Base-by-base conservation (phyloP, 768 basidiomycete species). In the Kwoniella heveanensis region DNA sequence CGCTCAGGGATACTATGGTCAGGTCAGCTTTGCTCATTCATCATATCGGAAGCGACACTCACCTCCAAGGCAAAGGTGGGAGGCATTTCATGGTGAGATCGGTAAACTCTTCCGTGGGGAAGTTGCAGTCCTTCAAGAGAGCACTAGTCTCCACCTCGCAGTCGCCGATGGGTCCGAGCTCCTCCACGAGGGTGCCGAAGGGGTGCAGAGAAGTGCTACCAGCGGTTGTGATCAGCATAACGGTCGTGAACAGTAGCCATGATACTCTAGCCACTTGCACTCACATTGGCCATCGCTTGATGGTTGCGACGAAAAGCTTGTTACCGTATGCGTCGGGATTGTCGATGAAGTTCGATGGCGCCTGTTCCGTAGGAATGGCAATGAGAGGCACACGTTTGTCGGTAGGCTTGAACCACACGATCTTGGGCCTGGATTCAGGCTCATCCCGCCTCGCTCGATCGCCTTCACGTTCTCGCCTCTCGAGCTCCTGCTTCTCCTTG, bases 401-500 rank as follows among this genome's bases (percentile, higher is more conserved):
- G 26, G 95, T 97, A 3, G 96, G 96, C 82, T 97, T 95, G 85
- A 99, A 98, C 96, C 96, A 99, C 50, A 99, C 94, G 68, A 99
- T 99, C 85, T 97, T 98, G 67, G 95, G 95, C 44, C 94, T 88
- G 79, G 89, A 88, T 71, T 88, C 85, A 27, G 89, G 89, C 76
- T 68, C 54, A 7, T 67, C 61, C 21, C 56, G 60, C 46, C 91
- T 90, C 47, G 87, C 89, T 17, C 55, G 67, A 76, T 94, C 92
- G 50, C 95, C 96, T 79, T 96, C 96, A 55, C 96, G 89, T 81
- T 98, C 96, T 60, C 93, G 88, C 37, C 96, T 87, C 80, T 99
- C 96, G 26, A 95, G 92, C 68, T 98, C 95, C 78, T 98, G 94
- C 80, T 97, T 97, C 83, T 97, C 95, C 80, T 97, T 97, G 29